Percentiles rank a stretch among this genome's conserved stretches.
These are phyloP conservation scores for Eutrema yunnanense DNA, from an alignment of 345 rosid species.

Conservation along the genomic window DNA sequence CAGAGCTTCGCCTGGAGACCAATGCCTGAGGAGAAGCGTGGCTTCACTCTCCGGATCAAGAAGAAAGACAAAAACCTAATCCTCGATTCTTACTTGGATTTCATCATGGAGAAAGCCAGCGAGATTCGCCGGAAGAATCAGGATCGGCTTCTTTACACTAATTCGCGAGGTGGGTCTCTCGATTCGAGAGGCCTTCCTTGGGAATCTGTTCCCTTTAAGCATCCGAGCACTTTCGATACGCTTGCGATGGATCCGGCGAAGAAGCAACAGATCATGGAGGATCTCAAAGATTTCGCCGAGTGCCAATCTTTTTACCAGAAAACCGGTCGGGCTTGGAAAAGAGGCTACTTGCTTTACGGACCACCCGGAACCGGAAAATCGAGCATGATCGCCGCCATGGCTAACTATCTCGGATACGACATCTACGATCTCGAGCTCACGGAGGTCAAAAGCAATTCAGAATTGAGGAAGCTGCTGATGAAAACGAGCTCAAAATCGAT, in stretches of 20 bases:
- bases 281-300: conserved; percentile 49
- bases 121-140: conserved; percentile 24
- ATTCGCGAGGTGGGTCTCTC: conserved; percentile 5
- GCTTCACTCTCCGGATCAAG: conserved; percentile 23
- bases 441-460: conserved; percentile 80
- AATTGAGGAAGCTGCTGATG: conserved; percentile 70
- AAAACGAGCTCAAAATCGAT: conserved; percentile 82
- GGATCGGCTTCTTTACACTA: conserved; percentile 23
- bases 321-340: conserved; percentile 74
- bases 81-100: conserved; percentile 6
- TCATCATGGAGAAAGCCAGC: conserved; percentile 7
- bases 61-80: conserved; percentile 6
- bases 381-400: conserved; percentile 91
- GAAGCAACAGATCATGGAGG: conserved; percentile 59
- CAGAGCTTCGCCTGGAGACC: conserved; percentile 18
- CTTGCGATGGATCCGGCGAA: conserved; percentile 71
- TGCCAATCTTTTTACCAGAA: conserved; percentile 63
- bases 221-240: conserved; percentile 84
- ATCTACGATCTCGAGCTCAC: conserved; percentile 87
- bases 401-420: conserved; percentile 77
- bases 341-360: conserved; percentile 24
- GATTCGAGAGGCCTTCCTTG: conserved; percentile 16
- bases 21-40: conserved; percentile 23
- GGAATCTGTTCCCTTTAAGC: conserved; percentile 81
- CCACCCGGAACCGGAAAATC: conserved; percentile 25